phyloP scores from a whole-genome alignment of 2,329 filamentous ascomycete species.

The Dryadomyces quercivorus region DNA sequence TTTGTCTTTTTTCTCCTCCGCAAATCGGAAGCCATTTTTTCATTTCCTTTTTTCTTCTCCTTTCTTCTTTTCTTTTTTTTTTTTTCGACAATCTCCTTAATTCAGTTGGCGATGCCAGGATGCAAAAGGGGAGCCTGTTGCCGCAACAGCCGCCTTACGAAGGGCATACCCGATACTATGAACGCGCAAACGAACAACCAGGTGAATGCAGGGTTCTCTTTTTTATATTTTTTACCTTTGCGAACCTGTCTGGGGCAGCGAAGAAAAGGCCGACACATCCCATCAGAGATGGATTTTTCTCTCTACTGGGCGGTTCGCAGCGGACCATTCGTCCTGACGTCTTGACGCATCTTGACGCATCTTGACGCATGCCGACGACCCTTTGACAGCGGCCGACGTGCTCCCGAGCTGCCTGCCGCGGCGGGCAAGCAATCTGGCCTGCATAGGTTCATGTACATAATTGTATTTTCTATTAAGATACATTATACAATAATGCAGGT shows the following conservation, averaged over 20 bases:
- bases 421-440: background rate
- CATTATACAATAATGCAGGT: conserved; percentile 4
- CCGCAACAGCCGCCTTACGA: background rate
- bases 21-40: background rate
- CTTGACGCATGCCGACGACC: background rate
- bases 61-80: background rate
- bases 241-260: background rate
- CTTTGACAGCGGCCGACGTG: background rate
- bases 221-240: background rate
- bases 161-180: background rate
- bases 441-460: conserved; percentile 12
- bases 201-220: background rate
- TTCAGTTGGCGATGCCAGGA: background rate
- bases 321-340: background rate
- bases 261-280: background rate
- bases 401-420: background rate
- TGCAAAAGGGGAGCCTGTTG: background rate
- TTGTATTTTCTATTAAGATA: conserved; percentile 7
- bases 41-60: background rate
- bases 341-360: background rate
- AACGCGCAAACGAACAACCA: background rate
- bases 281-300: background rate
- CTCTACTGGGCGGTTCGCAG: background rate
- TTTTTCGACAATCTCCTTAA: background rate
- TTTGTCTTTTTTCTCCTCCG: background rate